Percentiles rank a stretch among this genome's conserved stretches.
Conservation (phyloP, 2,329 filamentous ascomycete species). For the Talaromyces rugulosus region DNA sequence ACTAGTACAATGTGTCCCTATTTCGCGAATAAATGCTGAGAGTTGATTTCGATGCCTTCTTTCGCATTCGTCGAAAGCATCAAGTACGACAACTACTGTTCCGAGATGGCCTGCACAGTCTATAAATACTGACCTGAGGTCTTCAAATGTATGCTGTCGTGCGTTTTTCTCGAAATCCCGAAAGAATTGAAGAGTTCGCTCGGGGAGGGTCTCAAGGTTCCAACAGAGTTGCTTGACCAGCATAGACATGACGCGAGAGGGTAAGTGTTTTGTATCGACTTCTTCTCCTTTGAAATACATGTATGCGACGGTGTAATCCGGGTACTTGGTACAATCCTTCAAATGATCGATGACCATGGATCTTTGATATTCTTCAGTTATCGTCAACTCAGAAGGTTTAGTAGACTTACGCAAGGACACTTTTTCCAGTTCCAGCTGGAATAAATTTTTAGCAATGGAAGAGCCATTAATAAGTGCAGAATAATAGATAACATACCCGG, state of each 20-base stretch:
- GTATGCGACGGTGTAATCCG: conserved; percentile 4
- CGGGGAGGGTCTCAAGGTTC: conserved; percentile 3
- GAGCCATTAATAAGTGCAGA: background rate
- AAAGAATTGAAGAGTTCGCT: background rate
- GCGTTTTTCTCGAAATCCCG: conserved; percentile 4
- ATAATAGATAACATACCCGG: background rate
- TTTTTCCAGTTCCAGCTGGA: conserved; percentile 13
- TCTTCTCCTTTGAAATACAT: conserved; percentile 12
- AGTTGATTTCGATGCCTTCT: background rate
- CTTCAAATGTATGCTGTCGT: conserved; percentile 2
- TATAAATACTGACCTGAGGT: conserved; percentile 2
- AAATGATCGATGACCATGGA: conserved; percentile 12
- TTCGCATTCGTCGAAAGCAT: conserved; percentile 11
- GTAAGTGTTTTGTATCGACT: background rate
- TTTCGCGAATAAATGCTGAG: background rate
- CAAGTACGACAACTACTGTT: conserved; percentile 2
- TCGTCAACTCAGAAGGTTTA: background rate
- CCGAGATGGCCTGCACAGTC: conserved; percentile 7
- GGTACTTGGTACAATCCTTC: background rate
- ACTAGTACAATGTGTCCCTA: background rate
- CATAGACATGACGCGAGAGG: conserved; percentile 6
- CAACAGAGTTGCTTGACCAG: conserved; percentile 12
- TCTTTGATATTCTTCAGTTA: background rate
- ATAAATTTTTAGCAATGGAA: background rate
- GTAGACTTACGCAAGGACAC: conserved; percentile 11